Evolutionary conservation across 108 stramenopile species (phyloP).

Genomic region (Bacterosira constricta): DNA sequence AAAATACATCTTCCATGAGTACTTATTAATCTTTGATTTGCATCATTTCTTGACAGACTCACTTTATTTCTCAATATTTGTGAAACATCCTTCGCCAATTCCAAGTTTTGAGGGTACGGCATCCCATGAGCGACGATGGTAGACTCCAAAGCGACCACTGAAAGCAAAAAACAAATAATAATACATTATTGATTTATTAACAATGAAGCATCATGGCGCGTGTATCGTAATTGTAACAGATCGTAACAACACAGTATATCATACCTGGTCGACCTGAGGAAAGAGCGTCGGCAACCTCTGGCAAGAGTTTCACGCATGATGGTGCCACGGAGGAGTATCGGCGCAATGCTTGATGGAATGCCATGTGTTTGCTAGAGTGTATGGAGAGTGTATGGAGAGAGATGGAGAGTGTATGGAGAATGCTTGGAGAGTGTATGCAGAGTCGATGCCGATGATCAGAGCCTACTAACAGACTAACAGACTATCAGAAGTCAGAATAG

Average conservation of each 20-base stretch:
- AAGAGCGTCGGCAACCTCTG: conserved; percentile 38
- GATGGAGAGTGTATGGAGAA: too few relatives aligned
- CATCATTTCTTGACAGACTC: too few relatives aligned
- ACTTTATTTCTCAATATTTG: conserved; percentile 54
- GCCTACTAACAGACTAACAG: too few relatives aligned
- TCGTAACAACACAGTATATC: neutral
- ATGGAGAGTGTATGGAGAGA: too few relatives aligned
- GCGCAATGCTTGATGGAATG: neutral
- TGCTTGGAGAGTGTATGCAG: too few relatives aligned
- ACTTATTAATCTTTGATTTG: too few relatives aligned
- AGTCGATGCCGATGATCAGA: too few relatives aligned
- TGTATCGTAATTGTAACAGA: neutral
- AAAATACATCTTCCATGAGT: neutral
- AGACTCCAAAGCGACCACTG: conserved; percentile 94
- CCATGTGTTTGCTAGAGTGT: too few relatives aligned
- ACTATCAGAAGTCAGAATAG: too few relatives aligned
- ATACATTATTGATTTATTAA: conserved; percentile 11
- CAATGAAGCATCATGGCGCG: neutral
- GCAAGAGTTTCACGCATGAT: conserved; percentile 26
- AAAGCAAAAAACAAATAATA: too few relatives aligned
- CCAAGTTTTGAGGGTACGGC: conserved; percentile 97
- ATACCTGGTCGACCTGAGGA: conserved; percentile 40
- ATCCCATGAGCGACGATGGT: conserved; percentile 99
- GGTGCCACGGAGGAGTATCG: neutral
- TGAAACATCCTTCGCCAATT: conserved; percentile 77